These are phyloP conservation scores for Salisapilia sapeloensis DNA, from an alignment of 352 stramenopile genomes.

Conservation along the genomic window DNA sequence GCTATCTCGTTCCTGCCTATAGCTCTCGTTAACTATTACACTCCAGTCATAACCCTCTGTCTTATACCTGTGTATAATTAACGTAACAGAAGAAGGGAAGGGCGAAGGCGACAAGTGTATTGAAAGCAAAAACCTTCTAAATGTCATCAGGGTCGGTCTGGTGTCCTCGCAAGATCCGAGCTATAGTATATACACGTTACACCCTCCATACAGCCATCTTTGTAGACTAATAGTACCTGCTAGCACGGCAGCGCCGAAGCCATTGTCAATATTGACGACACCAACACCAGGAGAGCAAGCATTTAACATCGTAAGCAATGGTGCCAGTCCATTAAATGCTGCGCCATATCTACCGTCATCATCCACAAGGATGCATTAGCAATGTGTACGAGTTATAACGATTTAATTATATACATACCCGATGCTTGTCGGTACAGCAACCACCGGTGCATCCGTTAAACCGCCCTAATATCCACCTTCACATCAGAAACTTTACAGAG, in stretches of 20 bases:
- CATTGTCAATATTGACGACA: slow-evolving; percentile 99
- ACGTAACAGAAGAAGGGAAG: too few relatives aligned
- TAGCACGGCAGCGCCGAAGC: slow-evolving; percentile 91
- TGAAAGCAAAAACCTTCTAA: too few relatives aligned
- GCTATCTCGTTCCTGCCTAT: too few relatives aligned
- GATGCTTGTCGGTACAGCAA: slow-evolving; percentile 87
- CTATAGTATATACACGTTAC: too few relatives aligned
- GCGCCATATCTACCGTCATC: slow-evolving; percentile 34
- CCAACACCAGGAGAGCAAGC: slow-evolving; percentile 93
- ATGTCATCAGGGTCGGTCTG: too few relatives aligned
- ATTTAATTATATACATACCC: slow-evolving; percentile 84
- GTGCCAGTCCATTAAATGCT: slow-evolving; percentile 82
- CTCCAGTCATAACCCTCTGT: too few relatives aligned
- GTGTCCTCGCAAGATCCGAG: too few relatives aligned
- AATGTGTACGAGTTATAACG: background rate
- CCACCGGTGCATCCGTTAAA: slow-evolving; percentile 63
- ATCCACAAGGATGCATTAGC: background rate
- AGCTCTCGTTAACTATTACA: too few relatives aligned
- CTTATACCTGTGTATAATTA: too few relatives aligned
- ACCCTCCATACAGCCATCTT: too few relatives aligned
- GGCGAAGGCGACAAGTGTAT: too few relatives aligned
- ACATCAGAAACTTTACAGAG: background rate
- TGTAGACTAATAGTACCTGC: too few relatives aligned
- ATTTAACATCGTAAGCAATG: slow-evolving; percentile 96
- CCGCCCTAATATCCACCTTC: slow-evolving; percentile 23